Conservation (phyloP, 2,329 filamentous ascomycete species). For the Neofusicoccum sp. region DNA sequence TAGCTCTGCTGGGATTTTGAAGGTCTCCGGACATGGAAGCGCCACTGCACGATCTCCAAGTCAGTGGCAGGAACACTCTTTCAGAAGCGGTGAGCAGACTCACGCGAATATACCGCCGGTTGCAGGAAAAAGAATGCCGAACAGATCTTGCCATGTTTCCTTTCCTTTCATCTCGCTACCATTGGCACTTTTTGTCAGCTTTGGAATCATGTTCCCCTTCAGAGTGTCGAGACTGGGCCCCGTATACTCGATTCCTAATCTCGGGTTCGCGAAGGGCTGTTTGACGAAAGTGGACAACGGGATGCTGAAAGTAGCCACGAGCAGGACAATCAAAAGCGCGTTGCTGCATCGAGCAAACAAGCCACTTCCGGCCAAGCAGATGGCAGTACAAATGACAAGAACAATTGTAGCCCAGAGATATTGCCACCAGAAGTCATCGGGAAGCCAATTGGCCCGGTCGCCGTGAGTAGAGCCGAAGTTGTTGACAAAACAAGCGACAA, state of each 20-base stretch:
- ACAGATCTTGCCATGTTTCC: conserved; percentile 77
- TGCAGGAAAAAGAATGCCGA: conserved; percentile 82
- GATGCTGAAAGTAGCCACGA: conserved; percentile 77
- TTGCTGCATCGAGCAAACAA: conserved; percentile 83
- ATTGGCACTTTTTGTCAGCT: conserved; percentile 62
- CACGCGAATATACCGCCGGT: conserved; percentile 63
- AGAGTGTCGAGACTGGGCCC: conserved; percentile 73
- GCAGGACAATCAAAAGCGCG: conserved; percentile 69
- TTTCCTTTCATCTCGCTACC: conserved; percentile 64
- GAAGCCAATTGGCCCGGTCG: conserved; percentile 62
- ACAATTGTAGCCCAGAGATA: conserved; percentile 76
- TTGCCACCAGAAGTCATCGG: conserved; percentile 73
- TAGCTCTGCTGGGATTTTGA: conserved; percentile 78
- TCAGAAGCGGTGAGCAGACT: conserved; percentile 26
- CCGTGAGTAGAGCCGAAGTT: conserved; percentile 67
- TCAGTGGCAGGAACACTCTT: not conserved
- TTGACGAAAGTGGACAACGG: conserved; percentile 74
- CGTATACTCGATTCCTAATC: conserved; percentile 72
- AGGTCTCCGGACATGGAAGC: conserved; percentile 91
- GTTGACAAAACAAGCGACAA: conserved; percentile 79
- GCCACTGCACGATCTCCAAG: conserved; percentile 55
- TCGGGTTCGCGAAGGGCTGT: conserved; percentile 66
- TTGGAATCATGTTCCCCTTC: conserved; percentile 71
- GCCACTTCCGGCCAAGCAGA: conserved; percentile 78
- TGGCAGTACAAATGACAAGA: conserved; percentile 69